These are phyloP conservation scores for Coprinellus micaceus DNA, from an alignment of 768 basidiomycete genomes.

Conservation along the genomic window DNA sequence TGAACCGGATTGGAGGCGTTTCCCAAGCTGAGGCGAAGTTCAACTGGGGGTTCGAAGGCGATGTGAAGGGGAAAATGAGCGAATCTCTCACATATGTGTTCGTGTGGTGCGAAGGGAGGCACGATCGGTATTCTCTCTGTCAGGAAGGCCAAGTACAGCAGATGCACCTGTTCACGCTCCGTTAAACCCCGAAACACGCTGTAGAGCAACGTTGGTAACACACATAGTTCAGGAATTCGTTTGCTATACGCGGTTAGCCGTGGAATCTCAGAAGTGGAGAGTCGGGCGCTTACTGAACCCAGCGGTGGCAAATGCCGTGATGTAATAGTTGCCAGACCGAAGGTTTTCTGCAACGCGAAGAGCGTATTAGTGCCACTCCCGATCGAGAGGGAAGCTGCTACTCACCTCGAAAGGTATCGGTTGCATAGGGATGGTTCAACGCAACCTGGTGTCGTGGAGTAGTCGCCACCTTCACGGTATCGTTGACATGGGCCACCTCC, in stretches of 20 bases:
- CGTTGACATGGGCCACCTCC: no score
- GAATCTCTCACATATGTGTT: slow-evolving; percentile 33
- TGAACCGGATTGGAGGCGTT: slow-evolving; percentile 36
- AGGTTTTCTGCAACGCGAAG: slow-evolving; percentile 19
- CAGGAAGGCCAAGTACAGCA: slow-evolving; percentile 45
- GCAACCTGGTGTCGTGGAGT: background rate
- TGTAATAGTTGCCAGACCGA: slow-evolving; percentile 46
- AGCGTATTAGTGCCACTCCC: background rate
- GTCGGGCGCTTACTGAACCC: slow-evolving; percentile 45
- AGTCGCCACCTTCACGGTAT: no score
- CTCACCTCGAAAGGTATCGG: background rate
- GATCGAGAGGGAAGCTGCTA: background rate
- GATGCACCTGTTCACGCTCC: slow-evolving; percentile 33
- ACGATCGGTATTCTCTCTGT: slow-evolving; percentile 45
- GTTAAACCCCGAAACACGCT: background rate
- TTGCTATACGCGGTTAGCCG: slow-evolving; percentile 21
- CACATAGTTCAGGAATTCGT: slow-evolving; percentile 35
- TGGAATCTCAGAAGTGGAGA: background rate
- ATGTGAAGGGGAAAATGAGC: no score
- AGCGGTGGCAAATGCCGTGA: slow-evolving; percentile 53
- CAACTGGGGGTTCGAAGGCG: no score
- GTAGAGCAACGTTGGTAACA: slow-evolving; percentile 6
- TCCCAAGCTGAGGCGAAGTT: slow-evolving; percentile 25
- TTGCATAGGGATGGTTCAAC: background rate
- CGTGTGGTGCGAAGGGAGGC: slow-evolving; percentile 44